Evolutionary conservation across 164 flowering plant species (phyloP).

Genomic region (Macadamia integrifolia): DNA sequence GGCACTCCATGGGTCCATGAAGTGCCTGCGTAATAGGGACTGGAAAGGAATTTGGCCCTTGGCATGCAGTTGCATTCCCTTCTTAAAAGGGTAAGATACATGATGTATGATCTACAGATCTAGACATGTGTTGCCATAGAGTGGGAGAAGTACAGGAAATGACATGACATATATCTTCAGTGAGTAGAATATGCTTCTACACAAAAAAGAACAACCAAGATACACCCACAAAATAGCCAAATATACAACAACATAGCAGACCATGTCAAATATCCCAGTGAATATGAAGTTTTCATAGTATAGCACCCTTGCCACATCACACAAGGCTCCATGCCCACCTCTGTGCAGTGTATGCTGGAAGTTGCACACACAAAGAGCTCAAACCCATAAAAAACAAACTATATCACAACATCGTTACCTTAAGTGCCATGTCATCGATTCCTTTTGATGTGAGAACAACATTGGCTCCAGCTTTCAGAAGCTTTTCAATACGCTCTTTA

Average conservation of each 20-base stretch:
- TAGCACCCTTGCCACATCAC: neutral
- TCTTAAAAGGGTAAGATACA: neutral
- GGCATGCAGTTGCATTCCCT: neutral
- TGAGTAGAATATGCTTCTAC: neutral
- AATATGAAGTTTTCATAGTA: neutral
- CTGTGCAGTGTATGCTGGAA: neutral
- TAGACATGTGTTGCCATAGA: neutral
- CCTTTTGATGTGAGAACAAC: constrained; percentile 92
- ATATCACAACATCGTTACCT: constrained; percentile 44
- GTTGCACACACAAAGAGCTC: neutral
- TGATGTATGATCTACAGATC: neutral
- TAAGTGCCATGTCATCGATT: constrained; percentile 99
- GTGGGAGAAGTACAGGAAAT: neutral
- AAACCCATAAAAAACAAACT: neutral
- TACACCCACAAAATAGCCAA: neutral
- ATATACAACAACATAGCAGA: neutral
- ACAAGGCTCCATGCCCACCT: neutral
- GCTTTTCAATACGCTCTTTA: constrained; percentile 91
- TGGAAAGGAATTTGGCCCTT: no score
- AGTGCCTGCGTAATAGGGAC: no score
- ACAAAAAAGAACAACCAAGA: neutral
- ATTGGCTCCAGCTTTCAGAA: constrained; percentile 95
- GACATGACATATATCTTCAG: neutral
- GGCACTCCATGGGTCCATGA: no score
- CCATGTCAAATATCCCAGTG: neutral